Conservation (phyloP, 257 asterid species). For the Solanum paucissectum region DNA sequence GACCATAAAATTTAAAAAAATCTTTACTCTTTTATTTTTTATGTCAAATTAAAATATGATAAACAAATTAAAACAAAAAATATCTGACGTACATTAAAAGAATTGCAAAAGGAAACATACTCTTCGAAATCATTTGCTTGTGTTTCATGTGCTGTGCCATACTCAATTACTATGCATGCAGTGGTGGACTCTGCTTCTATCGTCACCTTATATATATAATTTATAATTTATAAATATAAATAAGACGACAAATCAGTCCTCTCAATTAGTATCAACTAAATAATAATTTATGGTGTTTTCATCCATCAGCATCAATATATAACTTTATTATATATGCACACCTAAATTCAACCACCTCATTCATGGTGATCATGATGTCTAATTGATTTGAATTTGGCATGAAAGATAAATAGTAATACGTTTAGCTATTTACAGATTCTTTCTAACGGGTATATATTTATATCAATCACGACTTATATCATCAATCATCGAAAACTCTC, state of each 20-base stretch:
- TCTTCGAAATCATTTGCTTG: neutral
- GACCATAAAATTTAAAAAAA: no score
- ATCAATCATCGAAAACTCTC: no score
- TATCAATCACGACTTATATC: no score
- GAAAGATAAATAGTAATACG: neutral
- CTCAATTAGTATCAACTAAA: neutral
- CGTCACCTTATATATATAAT: neutral
- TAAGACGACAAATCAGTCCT: neutral
- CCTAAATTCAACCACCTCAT: neutral
- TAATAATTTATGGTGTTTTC: neutral
- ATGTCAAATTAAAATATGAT: accelerated
- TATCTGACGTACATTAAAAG: no score
- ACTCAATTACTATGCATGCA: neutral
- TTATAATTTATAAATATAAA: neutral
- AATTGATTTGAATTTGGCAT: neutral
- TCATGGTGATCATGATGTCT: neutral
- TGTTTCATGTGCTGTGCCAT: neutral
- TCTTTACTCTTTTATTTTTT: no score
- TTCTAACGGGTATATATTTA: no score
- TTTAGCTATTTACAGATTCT: neutral
- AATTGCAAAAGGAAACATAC: no score
- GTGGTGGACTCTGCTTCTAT: neutral
- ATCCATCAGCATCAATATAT: neutral
- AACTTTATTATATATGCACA: neutral
- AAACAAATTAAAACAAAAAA: no score